Conservation (phyloP, 2,329 filamentous ascomycete species). For the Xylariales sp. region DNA sequence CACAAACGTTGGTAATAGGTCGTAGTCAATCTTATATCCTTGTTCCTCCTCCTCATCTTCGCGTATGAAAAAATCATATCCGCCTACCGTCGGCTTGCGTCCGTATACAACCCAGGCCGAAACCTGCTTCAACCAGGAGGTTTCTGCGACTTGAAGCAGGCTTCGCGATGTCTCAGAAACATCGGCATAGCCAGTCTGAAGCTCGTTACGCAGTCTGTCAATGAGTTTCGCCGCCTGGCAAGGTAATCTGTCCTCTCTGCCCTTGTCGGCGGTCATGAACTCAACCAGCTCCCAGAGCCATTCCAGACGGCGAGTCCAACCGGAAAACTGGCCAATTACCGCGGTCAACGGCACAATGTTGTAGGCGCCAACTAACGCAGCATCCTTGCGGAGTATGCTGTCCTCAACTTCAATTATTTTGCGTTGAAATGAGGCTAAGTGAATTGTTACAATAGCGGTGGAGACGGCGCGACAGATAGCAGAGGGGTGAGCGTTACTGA, state of each 20-base stretch:
- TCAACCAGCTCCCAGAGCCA: conserved; percentile 83
- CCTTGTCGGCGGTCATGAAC: conserved; percentile 68
- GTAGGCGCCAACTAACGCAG: conserved; percentile 86
- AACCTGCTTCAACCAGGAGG: conserved; percentile 89
- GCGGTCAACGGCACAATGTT: conserved; percentile 92
- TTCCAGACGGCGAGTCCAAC: conserved; percentile 84
- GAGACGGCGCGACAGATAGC: conserved; percentile 90
- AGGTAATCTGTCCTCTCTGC: conserved; percentile 50
- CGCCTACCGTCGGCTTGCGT: conserved; percentile 79
- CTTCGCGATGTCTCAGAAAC: conserved; percentile 81
- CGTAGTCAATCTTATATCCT: conserved; percentile 69
- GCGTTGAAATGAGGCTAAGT: conserved; percentile 83
- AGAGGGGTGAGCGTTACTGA: conserved; percentile 78
- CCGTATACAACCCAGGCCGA: conserved; percentile 94
- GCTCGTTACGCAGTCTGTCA: conserved; percentile 77
- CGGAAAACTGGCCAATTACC: conserved; percentile 85
- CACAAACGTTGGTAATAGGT: conserved; percentile 83
- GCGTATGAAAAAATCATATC: conserved; percentile 87
- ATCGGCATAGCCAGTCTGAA: conserved; percentile 89
- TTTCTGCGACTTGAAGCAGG: conserved; percentile 82
- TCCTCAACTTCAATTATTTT: conserved; percentile 88
- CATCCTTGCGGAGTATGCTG: conserved; percentile 79
- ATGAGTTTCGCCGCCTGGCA: conserved; percentile 81
- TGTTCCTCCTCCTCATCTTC: conserved; percentile 57
- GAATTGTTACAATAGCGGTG: conserved; percentile 77